phyloP scores from a whole-genome alignment of 208 protist genomes.

The Acanthamoeba sp. region DNA sequence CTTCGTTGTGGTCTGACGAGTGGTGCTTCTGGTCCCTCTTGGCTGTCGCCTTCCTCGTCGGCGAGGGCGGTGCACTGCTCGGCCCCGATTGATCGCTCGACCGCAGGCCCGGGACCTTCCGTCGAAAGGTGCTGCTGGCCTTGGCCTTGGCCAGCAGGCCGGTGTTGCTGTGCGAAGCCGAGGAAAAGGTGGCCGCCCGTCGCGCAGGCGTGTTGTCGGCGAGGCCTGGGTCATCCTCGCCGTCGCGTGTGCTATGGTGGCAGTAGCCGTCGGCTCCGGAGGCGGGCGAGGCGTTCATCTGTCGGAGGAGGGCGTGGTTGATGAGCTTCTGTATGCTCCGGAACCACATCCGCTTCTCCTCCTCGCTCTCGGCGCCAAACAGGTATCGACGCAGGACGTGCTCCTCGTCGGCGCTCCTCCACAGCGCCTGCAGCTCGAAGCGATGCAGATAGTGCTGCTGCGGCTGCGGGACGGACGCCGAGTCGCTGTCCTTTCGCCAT shows the following conservation, averaged over 20 bases:
- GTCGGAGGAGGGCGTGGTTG: constrained; percentile 8
- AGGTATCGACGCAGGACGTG: neutral
- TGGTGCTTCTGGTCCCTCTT: neutral
- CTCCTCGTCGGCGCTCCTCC: neutral
- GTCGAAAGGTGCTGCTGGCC: neutral
- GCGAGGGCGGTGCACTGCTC: neutral
- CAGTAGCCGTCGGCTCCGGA: neutral
- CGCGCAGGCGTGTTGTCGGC: no score
- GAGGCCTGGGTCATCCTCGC: no score
- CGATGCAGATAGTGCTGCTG: constrained; percentile 1
- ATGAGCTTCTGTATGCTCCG: constrained; percentile 24
- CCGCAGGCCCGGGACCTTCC: neutral
- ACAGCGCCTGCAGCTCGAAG: constrained; percentile 26
- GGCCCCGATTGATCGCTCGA: neutral
- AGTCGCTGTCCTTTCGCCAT: neutral
- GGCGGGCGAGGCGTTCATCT: neutral
- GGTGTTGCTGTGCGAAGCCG: neutral
- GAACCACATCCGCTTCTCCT: constrained; percentile 31
- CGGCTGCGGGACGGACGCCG: neutral
- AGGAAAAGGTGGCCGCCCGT: neutral
- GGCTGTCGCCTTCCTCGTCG: neutral
- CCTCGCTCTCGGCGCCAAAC: neutral
- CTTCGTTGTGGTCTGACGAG: neutral
- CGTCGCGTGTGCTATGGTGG: neutral
- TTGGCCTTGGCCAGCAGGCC: neutral